A percentile compares a stretch with the other conserved stretches of the same genome.
Conservation (phyloP, 1,284 basidiomycete genomes). For the Ceraceosorus guamensis region DNA sequence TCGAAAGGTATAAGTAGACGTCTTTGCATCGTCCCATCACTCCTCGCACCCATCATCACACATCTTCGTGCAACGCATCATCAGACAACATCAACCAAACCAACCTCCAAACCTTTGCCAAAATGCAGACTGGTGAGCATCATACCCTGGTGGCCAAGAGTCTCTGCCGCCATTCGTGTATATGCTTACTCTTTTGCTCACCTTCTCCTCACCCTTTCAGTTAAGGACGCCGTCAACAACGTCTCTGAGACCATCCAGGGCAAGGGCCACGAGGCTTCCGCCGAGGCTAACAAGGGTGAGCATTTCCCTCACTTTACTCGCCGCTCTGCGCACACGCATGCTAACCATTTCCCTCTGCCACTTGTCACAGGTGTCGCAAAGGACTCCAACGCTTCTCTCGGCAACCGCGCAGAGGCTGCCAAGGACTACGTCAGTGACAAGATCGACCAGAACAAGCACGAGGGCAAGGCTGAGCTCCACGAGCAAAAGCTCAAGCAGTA, state of each 20-base stretch:
- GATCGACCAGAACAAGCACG: constrained; percentile 14
- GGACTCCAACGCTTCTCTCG: constrained; percentile 21
- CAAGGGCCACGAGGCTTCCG: constrained; percentile 17
- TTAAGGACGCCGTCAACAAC: constrained; percentile 20
- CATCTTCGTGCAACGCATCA: too few relatives aligned
- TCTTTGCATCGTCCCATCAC: too few relatives aligned
- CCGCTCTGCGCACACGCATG: too few relatives aligned
- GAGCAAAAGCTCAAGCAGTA: constrained; percentile 13
- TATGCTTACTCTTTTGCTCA: neutral
- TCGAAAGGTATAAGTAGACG: too few relatives aligned
- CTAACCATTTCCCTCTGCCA: too few relatives aligned
- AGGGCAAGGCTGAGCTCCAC: constrained; percentile 7
- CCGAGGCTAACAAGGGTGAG: constrained; percentile 39
- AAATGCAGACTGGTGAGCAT: constrained; percentile 1
- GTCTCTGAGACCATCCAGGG: constrained; percentile 23
- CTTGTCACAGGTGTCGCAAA: constrained; percentile 30
- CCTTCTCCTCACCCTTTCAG: neutral
- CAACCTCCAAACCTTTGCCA: too few relatives aligned
- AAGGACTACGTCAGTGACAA: constrained; percentile 13
- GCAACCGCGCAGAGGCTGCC: constrained; percentile 13
- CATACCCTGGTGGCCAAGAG: neutral
- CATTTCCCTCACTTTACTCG: too few relatives aligned
- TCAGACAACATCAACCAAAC: too few relatives aligned
- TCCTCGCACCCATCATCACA: too few relatives aligned
- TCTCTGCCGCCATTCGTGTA: neutral